Evolutionary conservation across 1,139 yeast genomes (phyloP).

Genomic region (Zhuliangozyma blackwelliae): DNA sequence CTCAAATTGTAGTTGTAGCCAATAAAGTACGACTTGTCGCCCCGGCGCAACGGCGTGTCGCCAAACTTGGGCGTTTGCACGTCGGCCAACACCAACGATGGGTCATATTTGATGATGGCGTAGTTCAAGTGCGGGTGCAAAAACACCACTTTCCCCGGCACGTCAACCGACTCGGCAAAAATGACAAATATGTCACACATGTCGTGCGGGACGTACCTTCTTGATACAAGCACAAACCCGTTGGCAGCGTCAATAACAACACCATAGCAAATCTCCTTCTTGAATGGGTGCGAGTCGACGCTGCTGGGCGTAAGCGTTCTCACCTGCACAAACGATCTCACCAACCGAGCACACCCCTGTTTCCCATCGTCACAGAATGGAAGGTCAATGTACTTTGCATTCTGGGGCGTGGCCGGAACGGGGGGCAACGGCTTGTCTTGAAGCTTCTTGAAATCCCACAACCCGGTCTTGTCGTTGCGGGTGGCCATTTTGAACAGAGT

Average conservation of each 20-base stretch:
- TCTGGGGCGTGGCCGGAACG: constrained; percentile 41
- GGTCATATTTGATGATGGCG: constrained; percentile 81
- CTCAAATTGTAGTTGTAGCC: constrained; percentile 75
- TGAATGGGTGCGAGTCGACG: constrained; percentile 68
- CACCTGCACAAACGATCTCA: constrained; percentile 62
- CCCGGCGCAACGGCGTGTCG: constrained; percentile 58
- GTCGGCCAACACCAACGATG: constrained; percentile 45
- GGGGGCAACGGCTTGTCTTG: constrained; percentile 62
- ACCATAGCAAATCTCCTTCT: constrained; percentile 66
- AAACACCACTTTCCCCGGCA: constrained; percentile 78
- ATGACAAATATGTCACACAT: constrained; percentile 74
- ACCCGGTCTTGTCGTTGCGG: constrained; percentile 76
- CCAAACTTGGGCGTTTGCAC: constrained; percentile 61
- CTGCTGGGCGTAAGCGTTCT: constrained; percentile 62
- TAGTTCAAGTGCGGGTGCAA: constrained; percentile 87
- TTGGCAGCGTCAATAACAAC: constrained; percentile 73
- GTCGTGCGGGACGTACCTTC: constrained; percentile 81
- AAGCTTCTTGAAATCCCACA: constrained; percentile 78
- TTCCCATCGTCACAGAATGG: constrained; percentile 49
- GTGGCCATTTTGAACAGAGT: constrained; percentile 66
- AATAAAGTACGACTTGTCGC: constrained; percentile 69
- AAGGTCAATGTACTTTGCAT: constrained; percentile 68
- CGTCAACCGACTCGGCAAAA: constrained; percentile 79
- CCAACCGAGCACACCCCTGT: constrained; percentile 48
- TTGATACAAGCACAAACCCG: constrained; percentile 77